Percentiles rank a stretch among this genome's conserved stretches.
These are phyloP conservation scores for Allantophomopsis lycopodina DNA, from an alignment of 2,329 filamentous ascomycete species.

Conservation along the genomic window DNA sequence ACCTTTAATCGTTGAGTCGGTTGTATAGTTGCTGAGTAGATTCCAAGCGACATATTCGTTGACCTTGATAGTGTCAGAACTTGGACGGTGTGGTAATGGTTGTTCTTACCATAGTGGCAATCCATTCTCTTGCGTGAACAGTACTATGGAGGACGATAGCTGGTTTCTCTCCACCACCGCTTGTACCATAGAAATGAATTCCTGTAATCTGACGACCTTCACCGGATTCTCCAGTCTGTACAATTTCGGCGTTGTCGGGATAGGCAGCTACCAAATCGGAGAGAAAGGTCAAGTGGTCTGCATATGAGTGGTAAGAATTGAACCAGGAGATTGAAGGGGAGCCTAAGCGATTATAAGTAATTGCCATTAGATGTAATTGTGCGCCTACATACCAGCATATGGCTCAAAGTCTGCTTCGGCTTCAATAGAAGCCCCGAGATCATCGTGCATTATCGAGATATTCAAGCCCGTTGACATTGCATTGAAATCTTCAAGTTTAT, in stretches of 20 bases:
- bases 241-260: slow-evolving; percentile 31
- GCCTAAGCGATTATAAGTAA: slow-evolving; percentile 2
- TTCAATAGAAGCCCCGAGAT: slow-evolving; percentile 27
- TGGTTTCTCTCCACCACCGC: slow-evolving; percentile 28
- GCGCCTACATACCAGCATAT: slow-evolving; percentile 2
- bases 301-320: slow-evolving; percentile 36
- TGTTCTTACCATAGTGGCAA: slow-evolving; percentile 32
- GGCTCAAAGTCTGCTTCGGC: slow-evolving; percentile 17
- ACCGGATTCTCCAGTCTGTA: slow-evolving; percentile 31
- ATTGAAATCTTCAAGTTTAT: slow-evolving; percentile 23
- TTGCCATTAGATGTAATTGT: background rate
- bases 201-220: slow-evolving; percentile 28
- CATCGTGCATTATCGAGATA: slow-evolving; percentile 23
- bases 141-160: slow-evolving; percentile 42
- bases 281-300: slow-evolving; percentile 34
- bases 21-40: slow-evolving; percentile 31
- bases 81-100: background rate
- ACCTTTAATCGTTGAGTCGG: slow-evolving; percentile 21
- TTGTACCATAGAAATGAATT: slow-evolving; percentile 38
- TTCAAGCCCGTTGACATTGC: slow-evolving; percentile 18
- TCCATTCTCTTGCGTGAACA: slow-evolving; percentile 48
- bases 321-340: slow-evolving; percentile 28
- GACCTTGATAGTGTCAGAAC: background rate
- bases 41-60: slow-evolving; percentile 37
- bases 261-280: slow-evolving; percentile 29